Conservation (phyloP, 1,139 yeast genomes). For the Debaryomyces sp. region DNA sequence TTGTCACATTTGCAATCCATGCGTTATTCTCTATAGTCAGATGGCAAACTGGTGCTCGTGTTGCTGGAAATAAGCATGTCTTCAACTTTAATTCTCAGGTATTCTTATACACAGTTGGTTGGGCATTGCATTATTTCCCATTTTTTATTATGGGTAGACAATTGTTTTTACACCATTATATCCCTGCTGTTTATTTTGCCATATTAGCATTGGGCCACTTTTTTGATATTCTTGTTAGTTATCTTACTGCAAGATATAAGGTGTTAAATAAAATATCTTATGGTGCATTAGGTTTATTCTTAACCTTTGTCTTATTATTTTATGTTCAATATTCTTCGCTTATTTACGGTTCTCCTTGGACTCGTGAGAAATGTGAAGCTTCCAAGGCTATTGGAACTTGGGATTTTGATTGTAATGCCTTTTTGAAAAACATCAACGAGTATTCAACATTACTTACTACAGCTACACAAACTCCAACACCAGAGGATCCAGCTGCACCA, state of each 20-base stretch:
- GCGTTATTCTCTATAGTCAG: slow-evolving; percentile 58
- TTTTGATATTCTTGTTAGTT: slow-evolving; percentile 66
- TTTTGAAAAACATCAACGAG: slow-evolving; percentile 36
- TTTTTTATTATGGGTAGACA: slow-evolving; percentile 94
- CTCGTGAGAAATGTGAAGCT: slow-evolving; percentile 61
- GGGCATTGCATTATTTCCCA: slow-evolving; percentile 84
- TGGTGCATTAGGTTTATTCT: slow-evolving; percentile 48
- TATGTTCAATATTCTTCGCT: slow-evolving; percentile 71
- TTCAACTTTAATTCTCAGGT: slow-evolving; percentile 74
- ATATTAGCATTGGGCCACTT: slow-evolving; percentile 81
- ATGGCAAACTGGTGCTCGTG: slow-evolving; percentile 71
- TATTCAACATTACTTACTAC: slow-evolving; percentile 22
- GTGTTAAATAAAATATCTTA: slow-evolving; percentile 41
- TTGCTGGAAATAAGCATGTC: slow-evolving; percentile 56
- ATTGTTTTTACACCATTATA: slow-evolving; percentile 88
- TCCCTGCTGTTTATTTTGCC: slow-evolving; percentile 90
- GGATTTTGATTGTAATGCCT: slow-evolving; percentile 84
- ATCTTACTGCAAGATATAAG: slow-evolving; percentile 36
- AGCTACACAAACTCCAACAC: slow-evolving; percentile 13
- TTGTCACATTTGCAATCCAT: slow-evolving; percentile 58
- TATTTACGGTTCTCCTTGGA: slow-evolving; percentile 84
- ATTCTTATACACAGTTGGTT: slow-evolving; percentile 72
- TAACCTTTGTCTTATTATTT: slow-evolving; percentile 54
- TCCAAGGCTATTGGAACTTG: slow-evolving; percentile 64
- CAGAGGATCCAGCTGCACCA: slow-evolving; percentile 14